Base-by-base conservation (phyloP, 768 basidiomycete species). In the Nidularia pulvinata region DNA sequence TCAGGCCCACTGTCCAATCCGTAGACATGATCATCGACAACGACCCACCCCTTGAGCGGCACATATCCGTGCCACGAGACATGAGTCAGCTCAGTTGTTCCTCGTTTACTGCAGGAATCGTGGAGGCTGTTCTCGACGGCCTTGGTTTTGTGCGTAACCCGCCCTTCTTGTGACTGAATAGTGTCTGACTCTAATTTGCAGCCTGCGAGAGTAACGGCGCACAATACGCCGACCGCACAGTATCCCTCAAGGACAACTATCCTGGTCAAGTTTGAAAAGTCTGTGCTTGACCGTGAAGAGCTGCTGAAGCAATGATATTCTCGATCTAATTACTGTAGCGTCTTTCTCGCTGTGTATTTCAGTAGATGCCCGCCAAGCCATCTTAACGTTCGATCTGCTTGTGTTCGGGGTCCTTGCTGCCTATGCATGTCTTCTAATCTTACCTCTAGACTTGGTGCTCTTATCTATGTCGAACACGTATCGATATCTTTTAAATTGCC, bases 11-110 rank as follows among this genome's bases (percentile, higher is more conserved):
- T 45, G 34, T 59, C 45, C 46, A 43, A 48, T 22, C 22, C 19
- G 33, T 59, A 96, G 94, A 98, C 71, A 98, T 98, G 97, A 91
- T 99, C 58, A 90, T 96, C 55, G 91, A 98, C 78, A 98, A 99
- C 68, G 91, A 95, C 65, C 95, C 97, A 9, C 83, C 88, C 19
- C 79, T 98, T 58, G 95, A 97, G 57, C 86, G 93, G 54, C 81
- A 93, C 59, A 93, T 99, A 56, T 93, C 94, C 33, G 91, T 98
- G 11, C 97, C 97, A 19, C 85, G 85, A 61, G 97, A 99, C 65
- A 86, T 99, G 84, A 91, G 87, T 62, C 87, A 91, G 62, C 79
- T 99, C 37, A 95, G 91, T 61, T 98, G 95, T 65, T 97, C 94
- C n/a, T 98, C 97, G 2, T 91, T 96, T 65, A 93, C 94, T 0